Percentiles rank a stretch among this genome's conserved stretches.
Evolutionary conservation across 495 filamentous ascomycete genomes (phyloP).

Genomic region (Talaromyces thailandensis): DNA sequence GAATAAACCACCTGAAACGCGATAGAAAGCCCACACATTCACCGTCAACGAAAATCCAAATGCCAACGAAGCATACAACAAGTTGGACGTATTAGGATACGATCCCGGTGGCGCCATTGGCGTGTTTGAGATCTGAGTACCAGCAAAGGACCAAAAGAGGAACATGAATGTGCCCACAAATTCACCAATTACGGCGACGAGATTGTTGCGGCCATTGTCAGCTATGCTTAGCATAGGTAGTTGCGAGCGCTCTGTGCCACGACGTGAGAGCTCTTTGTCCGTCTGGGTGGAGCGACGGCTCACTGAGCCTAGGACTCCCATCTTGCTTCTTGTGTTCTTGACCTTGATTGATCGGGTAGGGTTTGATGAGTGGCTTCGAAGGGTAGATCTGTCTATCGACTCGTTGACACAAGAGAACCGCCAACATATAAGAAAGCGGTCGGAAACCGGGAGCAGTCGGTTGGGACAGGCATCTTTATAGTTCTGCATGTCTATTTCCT

Average conservation of each 20-base stretch:
- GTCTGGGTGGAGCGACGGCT: not conserved
- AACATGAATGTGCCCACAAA: slow-evolving; percentile 78
- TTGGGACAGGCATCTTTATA: not conserved
- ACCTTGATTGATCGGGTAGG: not conserved
- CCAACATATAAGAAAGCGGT: not conserved
- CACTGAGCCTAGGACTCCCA: not conserved
- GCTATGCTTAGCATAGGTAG: slow-evolving; percentile 33
- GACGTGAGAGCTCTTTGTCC: not conserved
- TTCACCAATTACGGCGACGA: slow-evolving; percentile 58
- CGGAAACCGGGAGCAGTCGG: not conserved
- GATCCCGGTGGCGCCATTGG: slow-evolving; percentile 25
- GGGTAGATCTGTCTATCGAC: not conserved
- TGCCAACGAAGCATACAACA: slow-evolving; percentile 61
- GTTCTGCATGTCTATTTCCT: not conserved
- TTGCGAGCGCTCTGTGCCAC: not conserved
- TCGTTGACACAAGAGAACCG: not conserved
- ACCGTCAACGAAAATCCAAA: slow-evolving; percentile 72
- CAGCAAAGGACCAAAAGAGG: slow-evolving; percentile 73
- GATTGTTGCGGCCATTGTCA: slow-evolving; percentile 33
- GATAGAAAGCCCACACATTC: slow-evolving; percentile 82
- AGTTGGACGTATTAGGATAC: slow-evolving; percentile 28
- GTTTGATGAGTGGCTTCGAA: not conserved
- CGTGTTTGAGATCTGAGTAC: slow-evolving; percentile 62
- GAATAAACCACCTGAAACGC: slow-evolving; percentile 70
- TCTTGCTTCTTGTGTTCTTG: not conserved